Evolutionary conservation across 2,329 filamentous ascomycete species (phyloP), one percentile per base, ranked within the genome.

Genomic region (Hypoxylon sp.): DNA sequence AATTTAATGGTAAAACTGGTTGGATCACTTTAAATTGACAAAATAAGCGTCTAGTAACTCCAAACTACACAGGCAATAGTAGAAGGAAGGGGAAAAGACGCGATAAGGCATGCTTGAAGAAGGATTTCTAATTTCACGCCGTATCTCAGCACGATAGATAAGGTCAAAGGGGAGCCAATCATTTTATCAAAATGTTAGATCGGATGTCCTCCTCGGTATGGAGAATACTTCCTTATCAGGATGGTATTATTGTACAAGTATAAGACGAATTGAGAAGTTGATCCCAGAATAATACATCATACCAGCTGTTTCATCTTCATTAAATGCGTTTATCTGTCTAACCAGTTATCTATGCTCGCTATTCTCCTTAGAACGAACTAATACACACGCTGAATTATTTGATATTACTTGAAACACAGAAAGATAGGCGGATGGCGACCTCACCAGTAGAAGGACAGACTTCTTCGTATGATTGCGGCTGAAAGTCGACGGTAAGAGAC

Each of bases 121-220:
- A 16, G 37, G 34, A 39, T 7, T 16, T 39, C 7, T 39, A 14
- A 39, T 37, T 37, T 39, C 21, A 27, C n/a, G 32, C 25, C 21
- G 37, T 27, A 27, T 39, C 50, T 34, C 32, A 16, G 14, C 27
- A 16, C 11, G 37, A 52, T 16, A 52, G 50, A 52, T 52, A 52
- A 52, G 50, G 21, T 39, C 50, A 52, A 52, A 16, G 21, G 21
- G 48, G 25, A 16, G 32, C 32, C 48, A 14, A 39, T 37, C 48
- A 27, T 47, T 16, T 12, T 7, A 41, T 41, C 37, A 41, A 11
- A 39, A 52, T 39, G 27, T 52, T 32, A 27, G 41, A 41, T 39
- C 32, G 32, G 50, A 27, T 41, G 14, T 19, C n/a, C 32, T 52
- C 23, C 50, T 39, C 37, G 6, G 25, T 12, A 29, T 52, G 21